These are phyloP conservation scores for Hypericum androsaemum DNA, from an alignment of 345 rosid genomes.

Conservation along the genomic window DNA sequence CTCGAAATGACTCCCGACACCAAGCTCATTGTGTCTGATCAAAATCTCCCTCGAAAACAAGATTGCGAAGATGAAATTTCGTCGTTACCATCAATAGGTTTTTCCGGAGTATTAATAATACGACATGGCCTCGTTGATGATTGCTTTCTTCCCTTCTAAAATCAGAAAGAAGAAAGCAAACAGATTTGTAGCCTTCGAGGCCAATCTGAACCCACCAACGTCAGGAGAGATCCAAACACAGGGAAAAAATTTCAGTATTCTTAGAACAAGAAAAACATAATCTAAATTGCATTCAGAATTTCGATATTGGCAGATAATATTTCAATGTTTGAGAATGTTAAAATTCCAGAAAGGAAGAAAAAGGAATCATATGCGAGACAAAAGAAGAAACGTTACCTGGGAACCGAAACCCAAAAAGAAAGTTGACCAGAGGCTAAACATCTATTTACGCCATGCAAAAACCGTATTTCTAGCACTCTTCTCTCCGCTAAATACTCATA, in stretches of 20 bases:
- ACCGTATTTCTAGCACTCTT: constrained; percentile 29
- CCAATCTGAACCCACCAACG: too few species aligned
- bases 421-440: constrained; percentile 30
- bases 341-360: background rate
- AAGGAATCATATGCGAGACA: background rate
- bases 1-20: constrained; percentile 84
- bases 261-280: too few species aligned
- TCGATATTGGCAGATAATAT: constrained; percentile 18
- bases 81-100: too few species aligned
- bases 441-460: constrained; percentile 21
- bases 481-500: constrained; percentile 14
- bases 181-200: too few species aligned
- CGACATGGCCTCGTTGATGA: too few species aligned
- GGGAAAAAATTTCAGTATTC: too few species aligned
- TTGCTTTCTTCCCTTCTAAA: too few species aligned
- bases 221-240: too few species aligned
- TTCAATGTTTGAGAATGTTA: background rate
- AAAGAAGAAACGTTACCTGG: constrained; percentile 11
- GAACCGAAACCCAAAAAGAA: constrained; percentile 19
- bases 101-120: too few species aligned
- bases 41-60: constrained; percentile 3
- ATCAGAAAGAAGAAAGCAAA: too few species aligned
- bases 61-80: too few species aligned
- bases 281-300: constrained; percentile 5
- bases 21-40: constrained; percentile 37